phyloP scores from a whole-genome alignment of 2,329 filamentous ascomycete genomes.

The Xylaria sp. region DNA sequence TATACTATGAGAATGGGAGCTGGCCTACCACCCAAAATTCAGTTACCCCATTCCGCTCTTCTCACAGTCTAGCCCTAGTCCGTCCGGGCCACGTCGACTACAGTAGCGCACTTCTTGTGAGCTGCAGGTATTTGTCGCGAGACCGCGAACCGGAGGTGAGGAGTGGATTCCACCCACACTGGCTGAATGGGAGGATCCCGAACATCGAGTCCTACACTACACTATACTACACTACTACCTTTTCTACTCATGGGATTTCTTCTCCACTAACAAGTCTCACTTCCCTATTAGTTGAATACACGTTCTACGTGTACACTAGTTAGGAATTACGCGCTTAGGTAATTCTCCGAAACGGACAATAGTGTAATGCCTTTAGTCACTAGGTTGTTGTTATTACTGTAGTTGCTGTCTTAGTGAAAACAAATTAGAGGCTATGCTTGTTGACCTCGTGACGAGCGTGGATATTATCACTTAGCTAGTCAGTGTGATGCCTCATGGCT shows the following conservation, averaged over 20 bases:
- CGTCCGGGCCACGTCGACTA: conserved; percentile 33
- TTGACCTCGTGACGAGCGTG: conserved; percentile 9
- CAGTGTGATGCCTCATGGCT: not conserved
- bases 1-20: not conserved
- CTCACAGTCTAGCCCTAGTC: conserved; percentile 7
- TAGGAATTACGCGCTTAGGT: conserved; percentile 6
- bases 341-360: conserved; percentile 3
- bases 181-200: conserved; percentile 10
- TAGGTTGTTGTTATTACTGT: not conserved
- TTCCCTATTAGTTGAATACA: conserved; percentile 12
- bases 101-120: conserved; percentile 23
- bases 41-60: conserved; percentile 12
- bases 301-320: not conserved
- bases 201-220: conserved; percentile 16
- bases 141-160: conserved; percentile 34
- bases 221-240: not conserved
- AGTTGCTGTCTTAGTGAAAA: not conserved
- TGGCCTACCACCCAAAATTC: not conserved
- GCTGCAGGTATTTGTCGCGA: conserved; percentile 33
- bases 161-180: conserved; percentile 33
- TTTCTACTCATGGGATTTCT: conserved; percentile 6
- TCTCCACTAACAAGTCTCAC: conserved; percentile 31
- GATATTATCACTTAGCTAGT: conserved; percentile 9
- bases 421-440: not conserved
- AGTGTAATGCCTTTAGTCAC: not conserved